Base-by-base conservation (phyloP, 1,139 yeast genomes). In the Blastobotrys petasosporus region DNA sequence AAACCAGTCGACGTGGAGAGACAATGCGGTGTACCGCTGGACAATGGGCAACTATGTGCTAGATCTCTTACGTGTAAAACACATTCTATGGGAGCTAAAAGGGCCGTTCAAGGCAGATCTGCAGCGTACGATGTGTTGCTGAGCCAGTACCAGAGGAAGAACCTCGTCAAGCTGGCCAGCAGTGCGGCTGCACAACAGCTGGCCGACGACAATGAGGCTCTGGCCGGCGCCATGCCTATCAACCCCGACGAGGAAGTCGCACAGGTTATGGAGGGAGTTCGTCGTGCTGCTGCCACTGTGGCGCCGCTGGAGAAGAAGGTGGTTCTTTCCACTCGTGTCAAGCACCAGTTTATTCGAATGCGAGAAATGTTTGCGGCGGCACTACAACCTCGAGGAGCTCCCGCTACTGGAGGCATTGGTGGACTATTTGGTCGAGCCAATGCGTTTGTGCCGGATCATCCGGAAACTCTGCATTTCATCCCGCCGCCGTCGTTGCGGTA, bases 21-120 rank as follows among this genome's bases (percentile, higher is more conserved):
- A 54, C 97, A 92, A 65, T 92, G 98, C 73, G 98, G 98, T 64
- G 98, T 92, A 6, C 86, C 90, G 2, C 68, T 92, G 50, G 88
- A 96, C 0, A 83, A 83, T 52, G 97, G 97, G 9, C 95, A 94
- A 0, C 80, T 80, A 58, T 92, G 98, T 73, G 96, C 97, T 5
- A 75, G 98, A 46, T 87, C 97, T 0, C 72, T 92, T 52, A 92
- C 98, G 0, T 92, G 98, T 73, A 92, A 92, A 63, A 88, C 97
- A 0, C 98, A 92, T 65, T 86, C 97, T 0, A 90, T 92, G 97
- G 97, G 97, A 25, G 95, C 97, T 20, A 92, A 92, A 60, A 77
- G 98, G 57, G 92, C 96, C 1, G 98, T 92, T 20, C 80, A 80
- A 29, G 98, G 98, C 5, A 75, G 98, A 57, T 80, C 94, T 44